Evolutionary conservation across 306 rosid species (phyloP).

Genomic region (Citrullus amarus): DNA sequence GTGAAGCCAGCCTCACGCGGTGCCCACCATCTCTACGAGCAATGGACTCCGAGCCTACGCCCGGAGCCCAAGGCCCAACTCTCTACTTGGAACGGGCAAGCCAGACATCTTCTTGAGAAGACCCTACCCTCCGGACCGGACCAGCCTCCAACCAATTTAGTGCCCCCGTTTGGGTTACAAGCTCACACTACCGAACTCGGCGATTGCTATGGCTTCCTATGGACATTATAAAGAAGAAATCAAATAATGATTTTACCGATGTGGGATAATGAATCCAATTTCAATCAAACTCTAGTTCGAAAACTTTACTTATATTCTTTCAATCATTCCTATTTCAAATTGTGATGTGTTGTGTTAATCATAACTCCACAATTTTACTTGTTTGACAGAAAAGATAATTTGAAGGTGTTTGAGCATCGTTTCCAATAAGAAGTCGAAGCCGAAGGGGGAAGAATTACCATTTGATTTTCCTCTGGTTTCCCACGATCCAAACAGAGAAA

Average conservation of each 20-base stretch:
- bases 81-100: not conserved
- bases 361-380: too few species aligned
- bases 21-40: not conserved
- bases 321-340: too few species aligned
- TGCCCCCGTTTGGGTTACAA: not conserved
- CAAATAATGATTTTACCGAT: not conserved
- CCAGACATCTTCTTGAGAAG: not conserved
- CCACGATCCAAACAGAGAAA: not conserved
- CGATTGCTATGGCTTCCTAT: fast-evolving
- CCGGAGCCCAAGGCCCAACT: not conserved
- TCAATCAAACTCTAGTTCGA: too few species aligned
- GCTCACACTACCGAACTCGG: not conserved
- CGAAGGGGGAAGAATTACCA: not conserved
- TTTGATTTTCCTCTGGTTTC: not conserved
- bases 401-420: too few species aligned
- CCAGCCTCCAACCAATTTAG: not conserved
- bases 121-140: not conserved
- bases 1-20: not conserved
- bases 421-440: too few species aligned
- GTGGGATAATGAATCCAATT: not conserved
- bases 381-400: too few species aligned
- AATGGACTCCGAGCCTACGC: not conserved
- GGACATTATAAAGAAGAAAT: not conserved
- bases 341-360: too few species aligned
- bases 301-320: too few species aligned